Evolutionary conservation across 176 grass and related monocot species (phyloP), one percentile per base, ranked within the genome.

Genomic region (Avena eriantha): DNA sequence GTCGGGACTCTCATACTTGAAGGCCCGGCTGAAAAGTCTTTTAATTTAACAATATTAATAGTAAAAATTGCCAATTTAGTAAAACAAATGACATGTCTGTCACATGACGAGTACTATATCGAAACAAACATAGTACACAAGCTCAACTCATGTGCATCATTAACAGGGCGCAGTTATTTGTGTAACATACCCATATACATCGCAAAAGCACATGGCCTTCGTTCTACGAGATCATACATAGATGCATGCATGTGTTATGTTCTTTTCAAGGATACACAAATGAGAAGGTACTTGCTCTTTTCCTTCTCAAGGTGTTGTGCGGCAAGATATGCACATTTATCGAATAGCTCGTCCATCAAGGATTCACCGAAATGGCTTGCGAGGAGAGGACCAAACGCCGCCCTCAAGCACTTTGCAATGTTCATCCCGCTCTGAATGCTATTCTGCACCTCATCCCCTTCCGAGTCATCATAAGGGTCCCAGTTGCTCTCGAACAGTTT

Each of bases 261-360:
- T 69, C 10, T 69, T 24, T 69, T 85, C 16, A 93, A 17, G 46
- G 63, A 70, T 17, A 93, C 5, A 1, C 39, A 50, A n/a, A 93
- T 66, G 35, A 87, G 4, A 9, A 77, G 10, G 16, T 41, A 11
- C 19, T 88, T 87, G 11, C 77, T 56, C 31, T 82, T 85, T 73
- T 85, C 77, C 76, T 61, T 75, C n/a, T 82, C 18, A 13, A 93
- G 85, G 46, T 87, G 77, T 43, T 65, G 24, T 4, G 64, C 51
- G 1, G 69, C 58, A 53, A 39, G 33, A 0, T 18, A 24, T 4
- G 56, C 69, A 9, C 21, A 90, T 34, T 34, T 18, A 10, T 54
- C 0, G 60, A 93, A 93, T 8, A 93, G 12, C 23, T 74, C n/a
- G 22, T 84, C 56, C 4, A 90, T 39, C 41, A 93, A 55, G 21